Evolutionary conservation across 768 basidiomycete genomes (phyloP), one percentile per base, ranked within the genome.

Genomic region (Ramaria sp.): DNA sequence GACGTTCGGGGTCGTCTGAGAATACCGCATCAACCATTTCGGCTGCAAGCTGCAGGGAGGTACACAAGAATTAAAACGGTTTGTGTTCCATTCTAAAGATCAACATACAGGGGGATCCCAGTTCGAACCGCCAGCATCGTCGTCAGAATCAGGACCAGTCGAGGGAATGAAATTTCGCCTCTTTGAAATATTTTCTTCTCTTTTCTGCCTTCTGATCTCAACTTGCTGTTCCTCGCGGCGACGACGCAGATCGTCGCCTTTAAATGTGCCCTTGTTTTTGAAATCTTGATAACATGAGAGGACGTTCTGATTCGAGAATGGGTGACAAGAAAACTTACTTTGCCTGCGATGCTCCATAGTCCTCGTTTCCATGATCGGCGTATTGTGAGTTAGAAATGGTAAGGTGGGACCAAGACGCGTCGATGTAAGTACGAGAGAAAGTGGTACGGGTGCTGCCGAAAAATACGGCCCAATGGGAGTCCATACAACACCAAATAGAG

Each of bases 101-200:
- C 58, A 57, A 74, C 78, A 59, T 66, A 91, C 91, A 59, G 87
- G 84, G 66, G 83, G 77, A 69, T 92, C 86, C 87, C 88, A 91
- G 61, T 68, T 68, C 58, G 68, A 76, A 64, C 79, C 80, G 63
- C 75, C 69, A 59, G 78, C 72, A 68, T 95, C 93, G 61, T 97
- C 95, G 80, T 97, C 95, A 53, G 93, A 96, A 68, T 97, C 95
- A 59, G 72, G 76, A 57, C 78, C 75, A 49, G 80, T 72, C 27
- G 81, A 77, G 37, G 91, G 84, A 57, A 92, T 78, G 68, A 95
- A 90, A 71, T 97, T 97, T 61, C 96, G 79, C 70, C 96, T 81
- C 78, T 99, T 99, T 59, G 94, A 90, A 60, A 98, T 94, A 70
- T 93, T 94, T 72, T 99, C 96, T 70, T 99, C 96, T 64, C 96